Evolutionary conservation across 2,329 filamentous ascomycete genomes (phyloP).

Genomic region (Trichocomaceae sp.): DNA sequence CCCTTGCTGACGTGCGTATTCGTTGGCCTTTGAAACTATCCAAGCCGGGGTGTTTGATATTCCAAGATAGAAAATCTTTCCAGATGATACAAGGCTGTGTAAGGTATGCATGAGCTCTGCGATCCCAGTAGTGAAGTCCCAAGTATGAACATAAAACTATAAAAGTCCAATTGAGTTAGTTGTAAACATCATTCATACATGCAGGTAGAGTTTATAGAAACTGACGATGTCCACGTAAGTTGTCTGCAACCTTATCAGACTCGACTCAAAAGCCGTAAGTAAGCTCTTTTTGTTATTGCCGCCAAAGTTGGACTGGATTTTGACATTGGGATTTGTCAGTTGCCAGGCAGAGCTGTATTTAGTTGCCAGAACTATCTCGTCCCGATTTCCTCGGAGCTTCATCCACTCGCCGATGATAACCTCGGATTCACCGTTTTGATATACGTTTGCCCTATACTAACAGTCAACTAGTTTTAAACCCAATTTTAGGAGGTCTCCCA

Average conservation of each 20-base stretch:
- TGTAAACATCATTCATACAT: background rate
- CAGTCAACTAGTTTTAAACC: background rate
- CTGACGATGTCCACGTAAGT: slow-evolving; percentile 29
- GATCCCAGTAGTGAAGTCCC: slow-evolving; percentile 29
- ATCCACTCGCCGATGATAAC: slow-evolving; percentile 48
- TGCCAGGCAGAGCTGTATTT: slow-evolving; percentile 27
- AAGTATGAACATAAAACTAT: background rate
- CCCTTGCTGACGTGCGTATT: slow-evolving; percentile 60
- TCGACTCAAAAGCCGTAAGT: slow-evolving; percentile 25
- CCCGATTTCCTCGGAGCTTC: slow-evolving; percentile 36
- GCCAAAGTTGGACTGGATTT: slow-evolving; percentile 26
- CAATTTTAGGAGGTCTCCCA: background rate
- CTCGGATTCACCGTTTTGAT: slow-evolving; percentile 44
- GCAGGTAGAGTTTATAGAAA: background rate
- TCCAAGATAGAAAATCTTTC: slow-evolving; percentile 63
- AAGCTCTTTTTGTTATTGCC: slow-evolving; percentile 33
- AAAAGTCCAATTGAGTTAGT: slow-evolving; percentile 14
- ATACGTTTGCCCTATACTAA: slow-evolving; percentile 36
- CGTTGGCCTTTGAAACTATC: slow-evolving; percentile 46
- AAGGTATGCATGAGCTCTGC: slow-evolving; percentile 63
- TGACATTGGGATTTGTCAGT: slow-evolving; percentile 33
- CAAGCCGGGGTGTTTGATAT: slow-evolving; percentile 64
- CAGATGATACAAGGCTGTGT: slow-evolving; percentile 52
- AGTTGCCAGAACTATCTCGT: slow-evolving; percentile 34
- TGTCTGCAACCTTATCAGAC: slow-evolving; percentile 29